Evolutionary conservation across 179 eudicot genomes (phyloP).

Genomic region (Beta macrorhiza): DNA sequence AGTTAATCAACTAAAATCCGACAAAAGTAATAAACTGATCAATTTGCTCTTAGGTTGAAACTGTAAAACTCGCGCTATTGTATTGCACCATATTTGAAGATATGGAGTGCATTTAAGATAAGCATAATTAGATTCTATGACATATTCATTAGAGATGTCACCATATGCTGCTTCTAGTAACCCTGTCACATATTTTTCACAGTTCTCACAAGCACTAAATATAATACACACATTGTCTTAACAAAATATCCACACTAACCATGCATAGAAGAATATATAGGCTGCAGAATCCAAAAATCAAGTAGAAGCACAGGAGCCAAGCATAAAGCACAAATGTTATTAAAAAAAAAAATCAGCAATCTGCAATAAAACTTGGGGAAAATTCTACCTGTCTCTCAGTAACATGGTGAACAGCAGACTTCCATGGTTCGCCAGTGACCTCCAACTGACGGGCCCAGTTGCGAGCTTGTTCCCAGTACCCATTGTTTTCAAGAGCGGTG

Average conservation of each 20-base stretch:
- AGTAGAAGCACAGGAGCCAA: constrained; percentile 6
- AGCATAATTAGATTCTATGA: neutral
- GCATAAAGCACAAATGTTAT: neutral
- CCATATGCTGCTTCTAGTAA: neutral
- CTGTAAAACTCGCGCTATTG: neutral
- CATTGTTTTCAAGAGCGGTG: constrained; percentile 69
- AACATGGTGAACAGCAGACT: constrained; percentile 76
- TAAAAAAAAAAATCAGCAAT: neutral
- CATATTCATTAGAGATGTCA: neutral
- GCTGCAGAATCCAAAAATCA: constrained; percentile 6
- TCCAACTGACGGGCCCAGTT: constrained; percentile 90
- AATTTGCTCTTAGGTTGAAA: neutral
- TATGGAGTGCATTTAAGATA: neutral
- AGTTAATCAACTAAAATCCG: neutral
- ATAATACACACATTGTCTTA: neutral
- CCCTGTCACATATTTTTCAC: neutral
- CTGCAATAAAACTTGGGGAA: neutral
- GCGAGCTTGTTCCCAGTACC: constrained; percentile 95
- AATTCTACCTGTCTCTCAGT: constrained; percentile 84
- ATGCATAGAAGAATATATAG: neutral
- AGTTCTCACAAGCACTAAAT: neutral
- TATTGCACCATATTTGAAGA: neutral
- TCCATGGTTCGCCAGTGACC: constrained; percentile 80
- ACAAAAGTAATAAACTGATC: neutral
- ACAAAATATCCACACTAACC: neutral